Base-by-base conservation (phyloP, 2,329 filamentous ascomycete genomes). In the Pseudocercospora musae region DNA sequence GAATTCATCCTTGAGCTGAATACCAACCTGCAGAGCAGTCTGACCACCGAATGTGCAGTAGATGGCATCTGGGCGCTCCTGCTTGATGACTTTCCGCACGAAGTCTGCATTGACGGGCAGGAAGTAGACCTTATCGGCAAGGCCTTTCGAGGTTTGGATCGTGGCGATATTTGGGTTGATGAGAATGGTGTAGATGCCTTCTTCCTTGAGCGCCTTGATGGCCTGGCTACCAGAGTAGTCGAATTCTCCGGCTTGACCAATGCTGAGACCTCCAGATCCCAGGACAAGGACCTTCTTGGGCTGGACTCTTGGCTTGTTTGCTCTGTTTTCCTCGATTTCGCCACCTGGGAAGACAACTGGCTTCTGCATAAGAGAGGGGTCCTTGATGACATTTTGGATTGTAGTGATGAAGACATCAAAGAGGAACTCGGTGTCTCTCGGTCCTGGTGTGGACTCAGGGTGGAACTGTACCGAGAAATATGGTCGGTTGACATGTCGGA, bases 401-500 rank as follows among this genome's bases (percentile, higher is more conserved):
- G 92, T 90, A 78, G 89, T 81, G 74, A 99, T 90, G 81, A 99
- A 99, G 66, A 98, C 92, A 77, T 99, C 93, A 68, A 99, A 99
- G 25, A 99, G 84, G 75, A 91, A 97, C 77, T 99, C 95, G 27
- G 95, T 99, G 75, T 99, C 95, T 37, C 92, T 87, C 57, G 95
- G 95, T 62, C 95, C 95, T 2, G 95, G 95, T 0, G 92, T 96
- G 81, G 93, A 96, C 79, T 99, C 95, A 0, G 95, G 95, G 75
- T 99, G 95, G 81, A 99, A 99, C 76, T 99, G 95, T n/a, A 98
- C 95, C 82, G 92, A 97, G 84, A 99, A 99, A 81, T 94, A 96
- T 57, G 95, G 95, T 73, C 88, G 90, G 76, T 82, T 85, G 54
- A 85, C 81, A 77, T 98, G 92, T 78, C 93, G 89, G 74, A 99